Conservation (phyloP, 805 yeast genomes). For the Wickerhamiella parazyma region DNA sequence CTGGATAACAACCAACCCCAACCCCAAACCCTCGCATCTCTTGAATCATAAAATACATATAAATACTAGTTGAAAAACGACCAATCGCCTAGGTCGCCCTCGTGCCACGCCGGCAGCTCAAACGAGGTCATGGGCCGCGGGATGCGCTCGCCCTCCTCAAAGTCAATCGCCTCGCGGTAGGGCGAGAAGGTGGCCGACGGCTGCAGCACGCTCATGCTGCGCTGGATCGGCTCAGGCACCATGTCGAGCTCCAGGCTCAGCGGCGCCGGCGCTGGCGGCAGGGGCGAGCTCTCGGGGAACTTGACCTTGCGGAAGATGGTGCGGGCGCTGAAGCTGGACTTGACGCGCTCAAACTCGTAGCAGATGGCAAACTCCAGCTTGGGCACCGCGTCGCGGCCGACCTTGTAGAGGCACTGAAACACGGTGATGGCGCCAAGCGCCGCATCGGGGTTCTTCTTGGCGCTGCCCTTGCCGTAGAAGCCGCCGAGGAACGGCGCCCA, state of each 20-base stretch:
- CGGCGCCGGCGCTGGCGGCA: constrained; percentile 6
- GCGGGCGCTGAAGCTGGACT: constrained; percentile 26
- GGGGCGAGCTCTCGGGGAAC: constrained; percentile 1
- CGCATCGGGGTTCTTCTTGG: constrained; percentile 19
- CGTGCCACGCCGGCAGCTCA: constrained; percentile 13
- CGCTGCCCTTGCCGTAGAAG: constrained; percentile 11
- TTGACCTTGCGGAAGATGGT: constrained; percentile 25
- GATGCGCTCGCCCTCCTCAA: constrained; percentile 12
- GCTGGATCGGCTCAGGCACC: constrained; percentile 4
- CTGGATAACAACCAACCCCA: no score
- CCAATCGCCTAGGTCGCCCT: constrained; percentile 11
- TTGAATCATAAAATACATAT: neutral
- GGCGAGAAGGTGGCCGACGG: constrained; percentile 6
- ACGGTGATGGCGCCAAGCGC: constrained; percentile 26
- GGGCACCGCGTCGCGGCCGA: constrained; percentile 11
- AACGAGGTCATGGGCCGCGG: constrained; percentile 13
- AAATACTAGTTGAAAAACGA: constrained; percentile 11
- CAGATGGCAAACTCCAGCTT: constrained; percentile 23
- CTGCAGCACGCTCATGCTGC: constrained; percentile 9
- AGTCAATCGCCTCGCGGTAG: constrained; percentile 1
- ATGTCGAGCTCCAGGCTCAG: constrained; percentile 4
- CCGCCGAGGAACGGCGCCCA: constrained; percentile 28
- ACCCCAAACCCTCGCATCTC: no score
- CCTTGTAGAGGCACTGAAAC: constrained; percentile 22
- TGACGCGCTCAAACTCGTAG: constrained; percentile 26